A percentile compares a stretch with the other conserved stretches of the same genome.
These are phyloP conservation scores for Trichosporon faecale DNA, from an alignment of 1,284 basidiomycete species.

Conservation along the genomic window DNA sequence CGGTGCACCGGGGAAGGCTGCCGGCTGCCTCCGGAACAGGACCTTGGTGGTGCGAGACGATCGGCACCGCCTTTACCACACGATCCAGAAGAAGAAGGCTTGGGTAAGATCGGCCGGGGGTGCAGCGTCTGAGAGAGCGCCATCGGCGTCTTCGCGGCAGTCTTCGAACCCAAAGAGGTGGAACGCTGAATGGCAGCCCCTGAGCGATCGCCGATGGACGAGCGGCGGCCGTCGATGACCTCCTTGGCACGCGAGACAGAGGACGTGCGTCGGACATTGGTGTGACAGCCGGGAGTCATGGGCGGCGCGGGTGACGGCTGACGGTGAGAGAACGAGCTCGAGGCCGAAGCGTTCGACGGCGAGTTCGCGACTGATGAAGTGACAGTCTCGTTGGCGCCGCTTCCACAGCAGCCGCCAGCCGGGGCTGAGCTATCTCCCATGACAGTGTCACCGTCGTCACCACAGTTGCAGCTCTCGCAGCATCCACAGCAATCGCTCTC, in stretches of 20 bases:
- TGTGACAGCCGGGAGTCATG: not conserved
- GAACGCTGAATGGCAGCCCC: constrained; percentile 25
- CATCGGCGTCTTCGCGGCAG: constrained; percentile 33
- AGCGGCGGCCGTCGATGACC: constrained; percentile 14
- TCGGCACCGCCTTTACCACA: not conserved
- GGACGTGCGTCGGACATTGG: constrained; percentile 18
- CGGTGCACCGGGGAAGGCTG: constrained; percentile 22
- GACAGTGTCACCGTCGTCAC: constrained; percentile 35
- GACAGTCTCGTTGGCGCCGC: constrained; percentile 5
- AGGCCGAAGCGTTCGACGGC: constrained; percentile 9
- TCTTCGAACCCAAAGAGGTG: constrained; percentile 32
- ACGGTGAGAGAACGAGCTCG: constrained; percentile 10
- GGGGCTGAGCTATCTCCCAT: constrained; percentile 19
- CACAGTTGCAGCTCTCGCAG: constrained; percentile 47
- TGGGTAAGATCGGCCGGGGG: constrained; percentile 38
- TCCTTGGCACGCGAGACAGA: constrained; percentile 27
- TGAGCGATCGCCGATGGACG: not conserved
- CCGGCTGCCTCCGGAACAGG: constrained; percentile 16
- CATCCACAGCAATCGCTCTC: constrained; percentile 52
- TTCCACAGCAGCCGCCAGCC: constrained; percentile 16
- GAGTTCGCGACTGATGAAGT: constrained; percentile 9
- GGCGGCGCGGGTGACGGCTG: constrained; percentile 19
- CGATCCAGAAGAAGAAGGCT: constrained; percentile 16
- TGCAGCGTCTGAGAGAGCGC: constrained; percentile 33
- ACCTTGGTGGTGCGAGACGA: constrained; percentile 17